Conservation (phyloP, 2,329 filamentous ascomycete species). For the Clonostachys byssicola region DNA sequence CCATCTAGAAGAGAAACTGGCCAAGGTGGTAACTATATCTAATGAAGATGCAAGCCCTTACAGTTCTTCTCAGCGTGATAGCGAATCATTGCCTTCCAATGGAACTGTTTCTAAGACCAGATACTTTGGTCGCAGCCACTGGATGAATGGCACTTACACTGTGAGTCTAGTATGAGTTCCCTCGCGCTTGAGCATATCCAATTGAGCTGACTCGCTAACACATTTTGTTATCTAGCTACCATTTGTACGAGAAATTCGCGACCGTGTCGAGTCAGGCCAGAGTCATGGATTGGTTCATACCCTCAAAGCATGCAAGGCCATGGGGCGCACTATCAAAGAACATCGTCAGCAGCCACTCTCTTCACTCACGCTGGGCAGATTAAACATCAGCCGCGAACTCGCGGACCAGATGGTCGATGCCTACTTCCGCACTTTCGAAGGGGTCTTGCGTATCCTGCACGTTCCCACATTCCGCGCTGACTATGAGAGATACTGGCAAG, state of each 20-base stretch:
- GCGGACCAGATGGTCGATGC: constrained; percentile 45
- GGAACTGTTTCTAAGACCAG: constrained; percentile 35
- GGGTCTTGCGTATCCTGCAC: constrained; percentile 53
- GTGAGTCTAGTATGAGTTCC: constrained; percentile 18
- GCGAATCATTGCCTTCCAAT: constrained; percentile 11
- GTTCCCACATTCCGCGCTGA: constrained; percentile 50
- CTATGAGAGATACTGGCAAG: constrained; percentile 46
- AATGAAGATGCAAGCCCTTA: constrained; percentile 9
- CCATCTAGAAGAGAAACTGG: constrained; percentile 4
- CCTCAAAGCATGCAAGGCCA: constrained; percentile 31
- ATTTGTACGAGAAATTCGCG: constrained; percentile 15
- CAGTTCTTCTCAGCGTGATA: constrained; percentile 2
- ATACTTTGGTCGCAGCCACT: constrained; percentile 45
- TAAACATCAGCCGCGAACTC: constrained; percentile 29
- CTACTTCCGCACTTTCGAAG: constrained; percentile 54
- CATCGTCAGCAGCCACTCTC: constrained; percentile 27
- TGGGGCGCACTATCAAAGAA: constrained; percentile 35
- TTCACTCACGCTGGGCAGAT: constrained; percentile 28
- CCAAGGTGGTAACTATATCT: not conserved
- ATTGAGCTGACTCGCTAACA: not conserved
- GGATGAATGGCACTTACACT: constrained; percentile 37
- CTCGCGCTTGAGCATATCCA: not conserved
- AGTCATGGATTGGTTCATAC: constrained; percentile 6
- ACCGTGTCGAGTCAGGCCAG: constrained; percentile 14
- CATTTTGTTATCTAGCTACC: constrained; percentile 15